Evolutionary conservation across 495 filamentous ascomycete species (phyloP), one percentile per base, ranked within the genome.

Genomic region (Sordaria brevicollis): DNA sequence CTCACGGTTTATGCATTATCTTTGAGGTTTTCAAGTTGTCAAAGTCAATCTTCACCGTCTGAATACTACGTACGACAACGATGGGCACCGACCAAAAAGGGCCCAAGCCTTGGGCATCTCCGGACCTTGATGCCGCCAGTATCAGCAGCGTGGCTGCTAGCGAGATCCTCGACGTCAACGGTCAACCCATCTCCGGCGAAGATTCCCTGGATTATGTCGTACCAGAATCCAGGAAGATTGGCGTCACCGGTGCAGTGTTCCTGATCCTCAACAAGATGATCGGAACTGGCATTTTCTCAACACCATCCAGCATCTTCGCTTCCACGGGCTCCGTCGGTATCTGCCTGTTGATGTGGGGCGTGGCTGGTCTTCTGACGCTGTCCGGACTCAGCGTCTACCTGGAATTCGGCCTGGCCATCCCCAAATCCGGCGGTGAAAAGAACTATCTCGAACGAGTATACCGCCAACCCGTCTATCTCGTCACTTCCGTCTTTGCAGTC

Each of bases 361-460:
- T 81, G 11, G 72, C 71, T 29, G 74, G 74, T 35, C 65, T 73
- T 37, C 68, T 72, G 25, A 70, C 73, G 5, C 66, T 75, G 2
- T 70, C 70, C 17, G 74, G 69, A 7, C 73, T 78, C 29, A 71
- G 70, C 35, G 77, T 79, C 5, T 78, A 71, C 69, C 73, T 79
- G 68, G 76, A 78, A 49, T 79, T 86, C 76, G 87, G 87, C 36
- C 84, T 84, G 36, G 85, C 83, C 13, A 86, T 85, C 65, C 84
- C 84, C 4, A 71, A 79, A n/a, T 83, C 79, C 25, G 84, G 84
- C 19, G 85, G 85, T n/a, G 84, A 87, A 68, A 85, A 85, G 72
- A 82, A 89, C 74, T 90, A 90, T 75, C 85, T 90, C 38, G 88
- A 91, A 76, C 84, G 83, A 37, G 84, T 90, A 49, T 89, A 84